Percentiles rank a stretch among this genome's conserved stretches.
Conservation (phyloP, 768 basidiomycete genomes). For the Ramaria sp. region DNA sequence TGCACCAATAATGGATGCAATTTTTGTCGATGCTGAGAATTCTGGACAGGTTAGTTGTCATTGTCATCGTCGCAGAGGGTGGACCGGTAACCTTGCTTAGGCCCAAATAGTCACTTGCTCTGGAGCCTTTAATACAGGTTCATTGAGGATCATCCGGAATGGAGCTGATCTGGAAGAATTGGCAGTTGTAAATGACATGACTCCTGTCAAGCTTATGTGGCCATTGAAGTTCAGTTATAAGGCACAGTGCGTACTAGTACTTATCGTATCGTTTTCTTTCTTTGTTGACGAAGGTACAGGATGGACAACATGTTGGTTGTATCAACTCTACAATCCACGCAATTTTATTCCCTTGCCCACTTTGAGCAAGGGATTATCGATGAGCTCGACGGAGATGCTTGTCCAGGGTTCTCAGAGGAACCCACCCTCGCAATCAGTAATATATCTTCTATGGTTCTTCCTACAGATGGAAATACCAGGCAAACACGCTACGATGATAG, state of each 20-base stretch:
- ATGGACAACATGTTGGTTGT: slow-evolving; percentile 22
- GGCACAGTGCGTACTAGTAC: slow-evolving; percentile 19
- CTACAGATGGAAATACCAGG: background rate
- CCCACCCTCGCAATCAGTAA: slow-evolving; percentile 56
- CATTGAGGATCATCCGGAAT: slow-evolving; percentile 65
- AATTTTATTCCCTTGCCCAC: slow-evolving; percentile 7
- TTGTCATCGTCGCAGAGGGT: background rate
- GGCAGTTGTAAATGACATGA: slow-evolving; percentile 46
- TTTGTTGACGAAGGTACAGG: slow-evolving; percentile 22
- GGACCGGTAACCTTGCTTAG: slow-evolving; percentile 24
- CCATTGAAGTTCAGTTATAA: slow-evolving; percentile 37
- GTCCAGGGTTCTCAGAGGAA: background rate
- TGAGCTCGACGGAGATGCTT: slow-evolving; percentile 9
- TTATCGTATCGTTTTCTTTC: background rate
- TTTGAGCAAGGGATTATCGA: slow-evolving; percentile 11
- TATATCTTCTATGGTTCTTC: slow-evolving; percentile 21
- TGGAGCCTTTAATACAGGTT: slow-evolving; percentile 67
- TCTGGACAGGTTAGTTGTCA: slow-evolving; percentile 48
- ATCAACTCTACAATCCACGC: slow-evolving; percentile 9
- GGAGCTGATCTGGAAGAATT: slow-evolving; percentile 72
- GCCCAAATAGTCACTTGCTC: slow-evolving; percentile 81
- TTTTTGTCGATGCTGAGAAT: slow-evolving; percentile 61
- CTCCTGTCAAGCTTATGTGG: slow-evolving; percentile 52
- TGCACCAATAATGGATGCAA: slow-evolving; percentile 74
- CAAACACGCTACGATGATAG: slow-evolving; percentile 14